Percentiles rank a stretch among this genome's conserved stretches.
Conservation (phyloP, 208 protist genomes). For the Acanthamoeba polyphaga region DNA sequence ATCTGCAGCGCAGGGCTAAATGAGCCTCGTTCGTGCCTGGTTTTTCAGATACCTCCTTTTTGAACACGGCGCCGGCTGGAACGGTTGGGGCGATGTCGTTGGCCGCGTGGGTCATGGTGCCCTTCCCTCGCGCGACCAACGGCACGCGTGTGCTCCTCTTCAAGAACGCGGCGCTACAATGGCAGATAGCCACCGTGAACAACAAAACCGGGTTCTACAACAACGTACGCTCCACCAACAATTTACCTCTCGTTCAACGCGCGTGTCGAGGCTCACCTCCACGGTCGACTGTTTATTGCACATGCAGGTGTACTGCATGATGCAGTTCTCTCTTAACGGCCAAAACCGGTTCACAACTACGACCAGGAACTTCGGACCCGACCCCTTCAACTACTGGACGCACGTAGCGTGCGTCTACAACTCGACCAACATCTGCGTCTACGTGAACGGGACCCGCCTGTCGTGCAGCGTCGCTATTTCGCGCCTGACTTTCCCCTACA, state of each 20-base stretch:
- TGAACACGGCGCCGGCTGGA: constrained; percentile 17
- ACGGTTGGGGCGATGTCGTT: neutral
- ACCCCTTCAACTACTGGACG: constrained; percentile 45
- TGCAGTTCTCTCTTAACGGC: constrained; percentile 43
- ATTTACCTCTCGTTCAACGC: neutral
- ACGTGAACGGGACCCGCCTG: constrained; percentile 20
- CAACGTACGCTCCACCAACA: neutral
- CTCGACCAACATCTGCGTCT: constrained; percentile 3
- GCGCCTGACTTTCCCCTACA: neutral
- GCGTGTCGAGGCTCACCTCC: neutral
- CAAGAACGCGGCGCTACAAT: constrained; percentile 15
- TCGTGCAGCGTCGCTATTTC: neutral
- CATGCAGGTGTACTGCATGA: constrained; percentile 33
- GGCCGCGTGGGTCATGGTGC: constrained; percentile 29
- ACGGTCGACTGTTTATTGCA: neutral
- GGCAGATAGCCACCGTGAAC: neutral
- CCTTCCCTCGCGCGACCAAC: constrained; percentile 23
- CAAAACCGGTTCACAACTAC: neutral
- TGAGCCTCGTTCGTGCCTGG: no score
- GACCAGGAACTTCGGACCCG: neutral
- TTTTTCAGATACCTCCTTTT: constrained; percentile 38
- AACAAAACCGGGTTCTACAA: constrained; percentile 60
- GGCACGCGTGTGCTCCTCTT: constrained; percentile 3
- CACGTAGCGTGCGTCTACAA: constrained; percentile 65
- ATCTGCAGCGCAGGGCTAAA: no score